phyloP scores from a whole-genome alignment of 805 yeast species.

The Saturnispora quitensis region DNA sequence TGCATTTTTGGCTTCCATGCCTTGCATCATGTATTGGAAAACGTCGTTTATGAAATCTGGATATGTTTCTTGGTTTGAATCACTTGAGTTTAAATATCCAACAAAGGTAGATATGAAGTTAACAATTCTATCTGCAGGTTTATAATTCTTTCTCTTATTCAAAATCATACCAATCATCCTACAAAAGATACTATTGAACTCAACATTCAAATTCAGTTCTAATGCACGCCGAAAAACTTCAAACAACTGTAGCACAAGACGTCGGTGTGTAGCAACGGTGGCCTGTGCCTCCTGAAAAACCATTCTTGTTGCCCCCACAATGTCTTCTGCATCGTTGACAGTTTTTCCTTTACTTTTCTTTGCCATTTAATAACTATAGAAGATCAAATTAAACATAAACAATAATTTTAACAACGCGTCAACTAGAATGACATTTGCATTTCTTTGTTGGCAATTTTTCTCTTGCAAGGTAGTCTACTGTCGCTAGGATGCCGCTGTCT shows the following conservation, averaged over 20 bases:
- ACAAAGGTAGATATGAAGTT: constrained; percentile 57
- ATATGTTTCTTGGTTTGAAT: constrained; percentile 29
- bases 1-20: constrained; percentile 67
- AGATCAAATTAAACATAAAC: constrained; percentile 4
- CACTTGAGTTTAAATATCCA: constrained; percentile 16
- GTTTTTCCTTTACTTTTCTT: not conserved
- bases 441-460: not conserved
- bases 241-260: constrained; percentile 55
- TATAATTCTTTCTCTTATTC: constrained; percentile 58
- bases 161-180: constrained; percentile 56
- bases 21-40: constrained; percentile 62
- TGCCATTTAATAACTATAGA: not conserved
- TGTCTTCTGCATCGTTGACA: constrained; percentile 17
- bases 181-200: constrained; percentile 53
- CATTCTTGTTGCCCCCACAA: constrained; percentile 45
- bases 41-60: constrained; percentile 50
- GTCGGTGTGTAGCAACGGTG: constrained; percentile 67
- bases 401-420: constrained; percentile 3
- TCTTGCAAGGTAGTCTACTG: not conserved
- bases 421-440: not conserved
- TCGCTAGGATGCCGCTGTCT: constrained; percentile 3
- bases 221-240: constrained; percentile 49
- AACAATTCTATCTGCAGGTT: constrained; percentile 66
- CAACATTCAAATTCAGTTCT: constrained; percentile 42
- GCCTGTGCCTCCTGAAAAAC: constrained; percentile 76